Base-by-base conservation (phyloP, 2,329 filamentous ascomycete genomes). In the Ophiostoma montium region DNA sequence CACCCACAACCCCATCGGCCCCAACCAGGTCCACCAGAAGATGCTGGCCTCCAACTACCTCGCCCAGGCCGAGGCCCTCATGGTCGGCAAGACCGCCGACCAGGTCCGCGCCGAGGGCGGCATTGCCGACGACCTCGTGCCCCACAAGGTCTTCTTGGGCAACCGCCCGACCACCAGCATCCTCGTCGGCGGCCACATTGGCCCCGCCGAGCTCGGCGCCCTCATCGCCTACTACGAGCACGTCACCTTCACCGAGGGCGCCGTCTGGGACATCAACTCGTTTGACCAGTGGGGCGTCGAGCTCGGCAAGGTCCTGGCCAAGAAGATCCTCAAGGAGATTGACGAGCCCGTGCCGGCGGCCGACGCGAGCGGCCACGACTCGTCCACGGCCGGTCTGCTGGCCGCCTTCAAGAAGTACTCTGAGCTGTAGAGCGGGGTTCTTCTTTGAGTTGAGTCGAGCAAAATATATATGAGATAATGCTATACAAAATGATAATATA, bases 261-360 rank as follows among this genome's bases (percentile, higher is more conserved):
- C 89, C 47, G 75, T 98, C 64, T 98, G 92, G 92, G 94, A 96
- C 71, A 95, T 98, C 75, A 98, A 98, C 79, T 88, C 83, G 62
- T 98, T 96, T 64, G 92, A 98, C 71, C 92, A 98, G 75, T 98
- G 92, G 92, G 92, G 92, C 70, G 92, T 98, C 41, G 92, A 98
- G 75, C 74, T 98, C 54, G 92, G 92, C 66, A 98, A 98, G 82
- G 81, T 84, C 36, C 72, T 98, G 57, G 92, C 92, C 54, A 96
- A 90, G 81, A 89, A 87, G 71, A 88, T 89, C 56, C 82, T 86
- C 59, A 67, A 68, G 61, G 92, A 98, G 74, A 76, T 98, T 52
- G 88, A 95, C 57, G 75, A 82, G 62, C 42, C 42, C 16, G 39
- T 42, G 39, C 39, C 39, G 4, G 67, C 75, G n/a, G 85, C 78